Evolutionary conservation across 139 green algal species (phyloP), one percentile per base, ranked within the genome.

Genomic region (Chlorokybus atmophyticus): DNA sequence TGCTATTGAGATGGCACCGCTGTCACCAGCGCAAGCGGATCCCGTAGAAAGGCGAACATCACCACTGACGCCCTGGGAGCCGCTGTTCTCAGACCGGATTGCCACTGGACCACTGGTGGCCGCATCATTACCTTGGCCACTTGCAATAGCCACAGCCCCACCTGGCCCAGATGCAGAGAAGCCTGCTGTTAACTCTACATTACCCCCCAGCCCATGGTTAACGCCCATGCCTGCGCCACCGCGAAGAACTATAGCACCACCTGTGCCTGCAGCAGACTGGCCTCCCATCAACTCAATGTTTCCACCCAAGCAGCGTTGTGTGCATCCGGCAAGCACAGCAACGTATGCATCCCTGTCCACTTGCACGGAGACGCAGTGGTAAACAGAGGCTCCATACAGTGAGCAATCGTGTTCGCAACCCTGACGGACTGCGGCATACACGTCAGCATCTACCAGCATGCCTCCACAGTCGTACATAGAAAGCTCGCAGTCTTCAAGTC

Each of bases 111-210:
- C 55, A 35, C 47, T 66, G 35, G 10, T 10, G 49, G 49, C 32
- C 5, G 51, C 59, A 14, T 30, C 44, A 19, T 66, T 35, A n/a
- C 58, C 50, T 19, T 19, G 24, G 30, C 58, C 58, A 27, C 24
- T 50, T 23, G 6, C 25, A 23, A 66, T 60, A 25, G 26, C 23
- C 4, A 66, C 26, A 41, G 30, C 58, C 48, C 58, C 58, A 17
- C 58, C 58, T 10, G 35, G 35, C 10, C 35, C 35, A 14, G 10
- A 10, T 14, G 35, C 35, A 10, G 35, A 44, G 10, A 21, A 21
- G 14, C 35, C 35, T 44, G 35, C 35, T 10, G 14, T 14, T 14
- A 44, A 44, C 42, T 52, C 42, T 5, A 52, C 42, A 7, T 17
- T 17, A n/a, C 42, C 42, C 25, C 42, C 42, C 10, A 52, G 42